Evolutionary conservation across 352 stramenopile genomes (phyloP).

Genomic region (Pilasporangium apinafurcum): DNA sequence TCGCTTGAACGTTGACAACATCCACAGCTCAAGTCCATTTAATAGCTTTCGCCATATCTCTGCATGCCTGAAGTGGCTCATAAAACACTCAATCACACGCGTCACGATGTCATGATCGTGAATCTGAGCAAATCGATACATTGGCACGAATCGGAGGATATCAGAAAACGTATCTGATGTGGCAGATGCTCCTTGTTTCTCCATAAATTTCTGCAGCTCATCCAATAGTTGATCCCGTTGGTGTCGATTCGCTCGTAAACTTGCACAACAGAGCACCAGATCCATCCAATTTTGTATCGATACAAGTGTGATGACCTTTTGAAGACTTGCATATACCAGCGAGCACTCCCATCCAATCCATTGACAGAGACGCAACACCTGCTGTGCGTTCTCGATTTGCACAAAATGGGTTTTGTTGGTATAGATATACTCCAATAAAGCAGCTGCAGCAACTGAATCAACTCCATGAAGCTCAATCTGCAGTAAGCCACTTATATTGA

Average conservation of each 20-base stretch:
- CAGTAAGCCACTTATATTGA: slow-evolving; percentile 2
- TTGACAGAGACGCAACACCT: slow-evolving; percentile 33
- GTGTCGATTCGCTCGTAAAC: slow-evolving; percentile 9
- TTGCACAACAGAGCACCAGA: slow-evolving; percentile 19
- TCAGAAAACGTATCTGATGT: slow-evolving; percentile 10
- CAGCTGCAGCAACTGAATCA: slow-evolving; percentile 32
- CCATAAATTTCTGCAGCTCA: slow-evolving; percentile 22
- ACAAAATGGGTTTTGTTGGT: slow-evolving; percentile 26
- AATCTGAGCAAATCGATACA: slow-evolving; percentile 22
- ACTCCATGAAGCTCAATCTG: slow-evolving; percentile 36
- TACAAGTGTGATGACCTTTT: slow-evolving; percentile 18
- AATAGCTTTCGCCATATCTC: slow-evolving; percentile 48
- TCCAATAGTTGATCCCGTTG: slow-evolving; percentile 20
- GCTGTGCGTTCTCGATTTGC: slow-evolving; percentile 17
- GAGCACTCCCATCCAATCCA: slow-evolving; percentile 32
- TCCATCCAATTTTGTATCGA: slow-evolving; percentile 40
- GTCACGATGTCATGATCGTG: slow-evolving; percentile 27
- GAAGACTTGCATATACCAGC: slow-evolving; percentile 32
- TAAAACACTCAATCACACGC: slow-evolving; percentile 27
- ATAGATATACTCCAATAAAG: slow-evolving; percentile 54
- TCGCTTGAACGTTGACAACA: slow-evolving; percentile 7
- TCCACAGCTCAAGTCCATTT: slow-evolving; percentile 28
- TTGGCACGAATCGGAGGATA: slow-evolving; percentile 23
- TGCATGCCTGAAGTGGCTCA: slow-evolving; percentile 27
- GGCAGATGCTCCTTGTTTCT: too few relatives aligned